Base-by-base conservation (phyloP, 1,284 basidiomycete species). In the Cutaneotrichosporon arboriforme region DNA sequence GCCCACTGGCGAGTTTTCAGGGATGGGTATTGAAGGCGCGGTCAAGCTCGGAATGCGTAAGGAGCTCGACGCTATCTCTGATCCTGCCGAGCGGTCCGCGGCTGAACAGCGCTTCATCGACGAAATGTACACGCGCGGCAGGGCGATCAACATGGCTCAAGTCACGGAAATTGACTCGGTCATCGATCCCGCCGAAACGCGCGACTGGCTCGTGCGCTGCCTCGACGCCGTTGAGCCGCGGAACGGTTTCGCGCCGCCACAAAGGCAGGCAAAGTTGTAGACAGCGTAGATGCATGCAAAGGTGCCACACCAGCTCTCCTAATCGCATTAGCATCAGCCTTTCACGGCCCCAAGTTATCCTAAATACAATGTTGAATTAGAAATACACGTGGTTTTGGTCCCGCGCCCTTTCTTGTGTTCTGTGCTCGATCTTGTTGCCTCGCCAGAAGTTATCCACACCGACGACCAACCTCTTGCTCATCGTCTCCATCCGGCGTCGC, bases 1-100 rank as follows among this genome's bases (percentile, higher is more conserved):
- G 57, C 57, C 57, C 2, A 53, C 41, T 4, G 57, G 57, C 51
- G 57, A 59, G 54, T 59, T 59, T 44, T 54, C 54, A 0, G 54
- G 54, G n/a, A 59, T 59, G 57, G 57, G 57, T 22, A 55, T 59
- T 51, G 57, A 59, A 42, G 57, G 57, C 20, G 57, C 57, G 8
- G 52, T 59, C 51, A 55, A 55, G 49, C 57, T 59, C 34, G 57
- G 57, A 26, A 53, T 56, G 51, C 49, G 38, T 23, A 59, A 56
- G 49, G 57, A 59, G 51, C 57, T 59, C n/a, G 57, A 41, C 33
- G 54, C 51, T 4, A 53, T 59, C 21, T n/a, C 48, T 2, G 57
- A 59, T 22, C 38, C 13, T 1, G 38, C 47, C 10, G 34, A 53
- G 38, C 48, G 57, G 3, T 42, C 47, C 8, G 42, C 26, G 51